A percentile compares a stretch with the other conserved stretches of the same genome.
Evolutionary conservation across 2,329 filamentous ascomycete genomes (phyloP).

Genomic region (Claviceps capensis): DNA sequence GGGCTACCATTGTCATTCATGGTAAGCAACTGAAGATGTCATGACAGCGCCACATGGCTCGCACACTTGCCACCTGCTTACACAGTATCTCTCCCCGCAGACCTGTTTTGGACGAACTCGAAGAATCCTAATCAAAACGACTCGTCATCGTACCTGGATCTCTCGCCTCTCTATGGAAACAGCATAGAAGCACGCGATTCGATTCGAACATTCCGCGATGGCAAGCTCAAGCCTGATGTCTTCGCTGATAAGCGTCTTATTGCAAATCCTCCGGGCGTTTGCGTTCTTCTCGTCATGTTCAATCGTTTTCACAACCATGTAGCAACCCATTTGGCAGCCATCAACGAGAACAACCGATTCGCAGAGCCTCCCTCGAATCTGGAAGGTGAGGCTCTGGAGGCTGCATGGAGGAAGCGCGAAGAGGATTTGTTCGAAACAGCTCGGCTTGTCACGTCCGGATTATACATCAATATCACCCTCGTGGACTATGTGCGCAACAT

Average conservation of each 20-base stretch:
- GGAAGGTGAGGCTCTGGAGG: constrained; percentile 32
- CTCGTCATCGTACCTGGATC: constrained; percentile 59
- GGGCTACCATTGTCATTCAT: constrained; percentile 61
- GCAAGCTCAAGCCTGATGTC: constrained; percentile 57
- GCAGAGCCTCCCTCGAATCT: constrained; percentile 42
- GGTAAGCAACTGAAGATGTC: constrained; percentile 26
- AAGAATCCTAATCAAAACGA: constrained; percentile 45
- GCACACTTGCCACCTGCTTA: too few relatives aligned
- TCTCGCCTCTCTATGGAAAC: constrained; percentile 58
- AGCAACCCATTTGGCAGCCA: constrained; percentile 63
- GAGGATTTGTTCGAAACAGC: constrained; percentile 71
- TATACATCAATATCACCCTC: constrained; percentile 69
- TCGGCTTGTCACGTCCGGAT: constrained; percentile 56
- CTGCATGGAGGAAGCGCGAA: constrained; percentile 55
- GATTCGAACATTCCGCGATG: constrained; percentile 56
- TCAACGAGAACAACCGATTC: constrained; percentile 77
- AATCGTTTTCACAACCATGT: constrained; percentile 80
- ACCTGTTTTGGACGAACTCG: constrained; percentile 58
- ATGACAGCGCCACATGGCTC: background rate
- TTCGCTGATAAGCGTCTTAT: constrained; percentile 59
- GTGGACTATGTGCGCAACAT: constrained; percentile 71
- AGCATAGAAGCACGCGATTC: constrained; percentile 51
- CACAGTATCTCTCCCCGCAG: constrained; percentile 12
- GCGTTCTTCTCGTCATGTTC: constrained; percentile 63
- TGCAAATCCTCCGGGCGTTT: constrained; percentile 58